Conservation (phyloP, 306 rosid species). For the Rubus parviflorus region DNA sequence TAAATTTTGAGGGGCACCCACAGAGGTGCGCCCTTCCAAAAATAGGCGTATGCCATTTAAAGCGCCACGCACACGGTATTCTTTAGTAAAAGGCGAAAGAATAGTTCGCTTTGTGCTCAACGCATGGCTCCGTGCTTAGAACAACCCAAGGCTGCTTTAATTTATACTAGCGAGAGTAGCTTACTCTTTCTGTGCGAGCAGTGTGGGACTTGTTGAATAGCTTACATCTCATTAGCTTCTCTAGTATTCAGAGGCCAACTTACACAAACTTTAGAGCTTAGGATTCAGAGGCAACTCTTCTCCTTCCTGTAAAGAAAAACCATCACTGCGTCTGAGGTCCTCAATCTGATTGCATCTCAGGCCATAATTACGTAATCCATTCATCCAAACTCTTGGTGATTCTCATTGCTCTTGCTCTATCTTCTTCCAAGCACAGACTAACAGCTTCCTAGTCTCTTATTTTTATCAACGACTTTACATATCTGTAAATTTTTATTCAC, state of each 20-base stretch:
- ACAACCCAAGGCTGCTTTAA: accelerated
- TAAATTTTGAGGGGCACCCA: background rate
- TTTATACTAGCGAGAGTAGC: background rate
- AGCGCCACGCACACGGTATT: conserved; percentile 10
- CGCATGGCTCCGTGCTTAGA: background rate
- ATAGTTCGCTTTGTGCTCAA: conserved; percentile 17
- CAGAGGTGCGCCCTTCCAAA: conserved; percentile 14
- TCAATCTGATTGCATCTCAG: too few relatives aligned
- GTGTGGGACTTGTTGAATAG: conserved; percentile 3
- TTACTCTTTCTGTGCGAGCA: background rate
- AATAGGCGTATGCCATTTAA: conserved; percentile 32
- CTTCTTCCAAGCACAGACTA: background rate
- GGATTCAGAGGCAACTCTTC: background rate
- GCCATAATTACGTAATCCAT: background rate
- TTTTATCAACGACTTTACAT: background rate
- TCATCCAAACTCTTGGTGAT: background rate
- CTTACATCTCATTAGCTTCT: background rate
- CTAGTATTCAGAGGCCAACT: background rate
- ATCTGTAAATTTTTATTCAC: background rate
- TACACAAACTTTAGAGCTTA: background rate
- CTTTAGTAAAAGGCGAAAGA: conserved; percentile 23
- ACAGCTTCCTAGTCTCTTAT: background rate
- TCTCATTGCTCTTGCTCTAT: background rate
- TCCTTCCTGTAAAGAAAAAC: background rate
- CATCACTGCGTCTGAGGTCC: background rate